Percentiles rank a stretch among this genome's conserved stretches.
Conservation (phyloP, 805 yeast genomes). For the Kluyveromyces wickerhamii region DNA sequence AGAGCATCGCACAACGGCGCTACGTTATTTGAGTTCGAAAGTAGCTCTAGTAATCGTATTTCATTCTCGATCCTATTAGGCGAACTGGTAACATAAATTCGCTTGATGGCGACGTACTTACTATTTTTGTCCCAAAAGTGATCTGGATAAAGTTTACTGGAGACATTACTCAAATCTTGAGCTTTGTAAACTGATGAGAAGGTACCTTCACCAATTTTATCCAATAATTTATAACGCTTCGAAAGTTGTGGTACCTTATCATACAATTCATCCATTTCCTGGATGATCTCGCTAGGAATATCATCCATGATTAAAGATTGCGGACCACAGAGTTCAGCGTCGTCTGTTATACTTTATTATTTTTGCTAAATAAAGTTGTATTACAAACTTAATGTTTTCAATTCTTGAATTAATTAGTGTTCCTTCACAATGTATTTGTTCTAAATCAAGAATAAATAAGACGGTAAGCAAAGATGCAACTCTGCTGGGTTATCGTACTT, state of each 20-base stretch:
- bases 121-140: constrained; percentile 31
- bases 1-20: constrained; percentile 88
- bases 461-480: too few species aligned
- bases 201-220: constrained; percentile 75
- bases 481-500: neutral
- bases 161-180: constrained; percentile 29
- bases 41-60: constrained; percentile 60
- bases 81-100: constrained; percentile 91
- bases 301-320: constrained; percentile 33
- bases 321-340: constrained; percentile 12
- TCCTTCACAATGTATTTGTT: too few species aligned
- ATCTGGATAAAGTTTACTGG: constrained; percentile 18
- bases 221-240: constrained; percentile 27
- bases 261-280: constrained; percentile 49
- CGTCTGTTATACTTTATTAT: too few species aligned
- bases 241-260: constrained; percentile 46
- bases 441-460: too few species aligned
- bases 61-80: constrained; percentile 89
- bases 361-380: too few species aligned
- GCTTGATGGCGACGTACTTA: constrained; percentile 72
- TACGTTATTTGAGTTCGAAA: constrained; percentile 63
- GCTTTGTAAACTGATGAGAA: constrained; percentile 68
- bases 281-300: constrained; percentile 44
- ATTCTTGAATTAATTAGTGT: too few species aligned
- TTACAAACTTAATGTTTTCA: too few species aligned